Conservation (phyloP, 2,329 filamentous ascomycete species). For the Ceratocystiopsis sp. region DNA sequence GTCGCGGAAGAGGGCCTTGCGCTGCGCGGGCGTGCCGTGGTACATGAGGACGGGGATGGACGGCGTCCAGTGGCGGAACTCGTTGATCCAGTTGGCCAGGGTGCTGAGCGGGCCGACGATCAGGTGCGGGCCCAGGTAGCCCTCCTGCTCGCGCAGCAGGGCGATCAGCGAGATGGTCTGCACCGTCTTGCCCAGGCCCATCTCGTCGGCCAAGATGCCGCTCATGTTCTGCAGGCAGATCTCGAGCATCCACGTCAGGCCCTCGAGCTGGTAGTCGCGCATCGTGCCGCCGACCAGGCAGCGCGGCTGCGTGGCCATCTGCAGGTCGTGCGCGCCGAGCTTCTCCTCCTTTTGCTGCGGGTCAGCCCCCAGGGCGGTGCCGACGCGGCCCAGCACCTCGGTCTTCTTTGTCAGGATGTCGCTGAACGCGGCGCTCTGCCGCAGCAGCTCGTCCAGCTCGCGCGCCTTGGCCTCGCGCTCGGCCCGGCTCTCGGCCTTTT, state of each 20-base stretch:
- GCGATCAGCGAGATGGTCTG: slow-evolving; percentile 82
- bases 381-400: slow-evolving; percentile 42
- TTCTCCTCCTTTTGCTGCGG: slow-evolving; percentile 29
- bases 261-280: slow-evolving; percentile 87
- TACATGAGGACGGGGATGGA: slow-evolving; percentile 79
- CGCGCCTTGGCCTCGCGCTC: slow-evolving; percentile 41
- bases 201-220: slow-evolving; percentile 83
- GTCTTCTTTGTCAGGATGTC: slow-evolving; percentile 49
- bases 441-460: slow-evolving; percentile 41
- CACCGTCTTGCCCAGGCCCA: slow-evolving; percentile 83
- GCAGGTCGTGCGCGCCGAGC: slow-evolving; percentile 47
- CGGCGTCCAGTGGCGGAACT: slow-evolving; percentile 83
- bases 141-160: slow-evolving; percentile 69
- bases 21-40: slow-evolving; percentile 64
- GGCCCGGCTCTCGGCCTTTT: slow-evolving; percentile 28
- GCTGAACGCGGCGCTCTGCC: slow-evolving; percentile 42
- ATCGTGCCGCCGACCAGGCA: slow-evolving; percentile 77
- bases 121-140: slow-evolving; percentile 70
- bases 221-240: slow-evolving; percentile 65
- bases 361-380: slow-evolving; percentile 29
- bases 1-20: slow-evolving; percentile 59
- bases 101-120: slow-evolving; percentile 86
- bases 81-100: slow-evolving; percentile 87
- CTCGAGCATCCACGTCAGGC: slow-evolving; percentile 90
- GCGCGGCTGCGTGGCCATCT: slow-evolving; percentile 71